A percentile compares a stretch with the other conserved stretches of the same genome.
Conservation (phyloP, 352 stramenopile genomes). For the Phytophthora constricta region DNA sequence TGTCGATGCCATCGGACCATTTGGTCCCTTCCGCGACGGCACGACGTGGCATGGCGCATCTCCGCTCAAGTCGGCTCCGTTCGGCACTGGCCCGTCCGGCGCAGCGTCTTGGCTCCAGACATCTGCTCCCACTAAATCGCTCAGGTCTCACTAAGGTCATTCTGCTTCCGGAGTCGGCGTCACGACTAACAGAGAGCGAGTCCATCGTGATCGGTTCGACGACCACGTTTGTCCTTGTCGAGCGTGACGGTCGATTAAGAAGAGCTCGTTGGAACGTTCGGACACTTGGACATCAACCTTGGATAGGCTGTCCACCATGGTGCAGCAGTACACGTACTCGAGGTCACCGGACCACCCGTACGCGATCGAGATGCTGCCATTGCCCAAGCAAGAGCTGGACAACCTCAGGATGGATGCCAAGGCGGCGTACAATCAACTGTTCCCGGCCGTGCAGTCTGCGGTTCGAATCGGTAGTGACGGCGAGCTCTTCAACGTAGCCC, state of each 20-base stretch:
- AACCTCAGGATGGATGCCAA: constrained; percentile 40
- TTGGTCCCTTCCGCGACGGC: constrained; percentile 24
- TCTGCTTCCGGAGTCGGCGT: constrained; percentile 24
- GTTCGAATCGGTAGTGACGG: constrained; percentile 45
- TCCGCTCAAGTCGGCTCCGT: constrained; percentile 17
- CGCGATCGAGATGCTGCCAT: constrained; percentile 50
- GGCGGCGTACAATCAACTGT: constrained; percentile 45
- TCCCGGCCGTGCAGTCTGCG: constrained; percentile 41
- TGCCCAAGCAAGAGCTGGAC: constrained; percentile 39
- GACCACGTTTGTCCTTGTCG: neutral
- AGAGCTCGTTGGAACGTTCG: neutral
- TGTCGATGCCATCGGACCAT: constrained; percentile 34
- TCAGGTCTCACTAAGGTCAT: constrained; percentile 18
- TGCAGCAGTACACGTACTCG: constrained; percentile 53
- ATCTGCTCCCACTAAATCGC: constrained; percentile 17
- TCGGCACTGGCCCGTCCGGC: constrained; percentile 13
- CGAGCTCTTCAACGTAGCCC: constrained; percentile 45
- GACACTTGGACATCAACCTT: neutral
- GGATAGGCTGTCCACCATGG: constrained; percentile 12
- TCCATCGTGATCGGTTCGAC: neutral
- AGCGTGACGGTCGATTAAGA: neutral
- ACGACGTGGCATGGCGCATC: constrained; percentile 27
- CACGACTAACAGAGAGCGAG: constrained; percentile 18
- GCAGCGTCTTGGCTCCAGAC: constrained; percentile 13
- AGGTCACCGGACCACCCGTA: constrained; percentile 57